Percentiles rank a stretch among this genome's conserved stretches.
Evolutionary conservation across 495 filamentous ascomycete genomes (phyloP).

Genomic region (Glarea lozoyensis): DNA sequence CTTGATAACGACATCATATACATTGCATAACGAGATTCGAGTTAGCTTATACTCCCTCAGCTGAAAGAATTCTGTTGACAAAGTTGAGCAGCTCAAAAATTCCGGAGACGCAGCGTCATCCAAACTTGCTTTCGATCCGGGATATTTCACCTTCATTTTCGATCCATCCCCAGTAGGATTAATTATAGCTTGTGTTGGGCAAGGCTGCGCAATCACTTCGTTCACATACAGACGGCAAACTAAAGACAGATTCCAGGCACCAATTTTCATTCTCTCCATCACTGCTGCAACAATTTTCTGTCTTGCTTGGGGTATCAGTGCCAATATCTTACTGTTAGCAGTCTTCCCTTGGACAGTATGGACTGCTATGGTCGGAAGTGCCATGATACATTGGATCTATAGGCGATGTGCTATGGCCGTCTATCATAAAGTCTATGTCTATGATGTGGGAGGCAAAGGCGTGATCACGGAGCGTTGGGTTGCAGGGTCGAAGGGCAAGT

Average conservation of each 20-base stretch:
- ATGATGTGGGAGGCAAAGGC: conserved; percentile 8
- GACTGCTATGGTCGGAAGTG: conserved; percentile 31
- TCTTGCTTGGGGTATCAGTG: conserved; percentile 21
- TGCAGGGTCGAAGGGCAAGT: no score
- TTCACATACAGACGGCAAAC: conserved; percentile 32
- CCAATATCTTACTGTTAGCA: conserved; percentile 33
- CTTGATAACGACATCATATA: conserved; percentile 1
- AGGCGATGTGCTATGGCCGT: background rate
- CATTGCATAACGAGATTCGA: conserved; percentile 1
- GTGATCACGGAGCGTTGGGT: no score
- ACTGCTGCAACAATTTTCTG: conserved; percentile 23
- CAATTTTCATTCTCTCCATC: conserved; percentile 29
- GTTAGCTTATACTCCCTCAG: background rate
- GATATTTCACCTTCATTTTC: conserved; percentile 19
- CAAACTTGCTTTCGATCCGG: conserved; percentile 6
- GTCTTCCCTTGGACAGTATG: conserved; percentile 34
- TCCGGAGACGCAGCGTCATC: background rate
- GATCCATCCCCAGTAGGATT: conserved; percentile 29
- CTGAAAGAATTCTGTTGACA: background rate
- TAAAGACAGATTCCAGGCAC: conserved; percentile 29
- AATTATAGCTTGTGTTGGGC: conserved; percentile 32
- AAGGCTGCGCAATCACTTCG: conserved; percentile 38
- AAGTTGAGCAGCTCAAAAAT: background rate
- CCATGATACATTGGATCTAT: conserved; percentile 8
- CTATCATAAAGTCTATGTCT: background rate